These are phyloP conservation scores for Cornus controversa DNA, from an alignment of 148 eudicot genomes.

Conservation along the genomic window DNA sequence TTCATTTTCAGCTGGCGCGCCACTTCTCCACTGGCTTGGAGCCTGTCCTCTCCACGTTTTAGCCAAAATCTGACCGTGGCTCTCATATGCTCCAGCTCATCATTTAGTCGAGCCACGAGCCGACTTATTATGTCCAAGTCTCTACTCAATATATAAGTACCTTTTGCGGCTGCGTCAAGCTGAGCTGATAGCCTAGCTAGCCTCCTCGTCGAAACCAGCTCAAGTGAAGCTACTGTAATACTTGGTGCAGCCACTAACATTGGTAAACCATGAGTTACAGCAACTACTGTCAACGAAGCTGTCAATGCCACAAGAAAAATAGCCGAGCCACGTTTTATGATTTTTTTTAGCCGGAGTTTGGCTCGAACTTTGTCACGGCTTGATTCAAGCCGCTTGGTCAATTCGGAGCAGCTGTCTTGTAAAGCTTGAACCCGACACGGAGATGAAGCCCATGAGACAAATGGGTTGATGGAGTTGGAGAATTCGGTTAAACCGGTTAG, in stretches of 20 bases:
- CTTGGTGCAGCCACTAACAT: conserved; percentile 56
- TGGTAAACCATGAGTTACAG: conserved; percentile 56
- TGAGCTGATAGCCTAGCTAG: conserved; percentile 49
- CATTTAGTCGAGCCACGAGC: conserved; percentile 63
- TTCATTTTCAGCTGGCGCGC: conserved; percentile 51
- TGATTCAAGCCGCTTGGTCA: conserved; percentile 67
- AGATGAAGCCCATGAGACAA: conserved; percentile 39
- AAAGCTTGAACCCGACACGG: conserved; percentile 33
- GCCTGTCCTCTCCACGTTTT: conserved; percentile 40
- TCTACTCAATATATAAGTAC: conserved; percentile 68
- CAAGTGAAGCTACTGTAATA: conserved; percentile 25
- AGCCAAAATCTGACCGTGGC: conserved; percentile 53
- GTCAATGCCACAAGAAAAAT: conserved; percentile 46
- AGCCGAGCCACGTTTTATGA: conserved; percentile 50
- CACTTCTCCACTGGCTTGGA: conserved; percentile 59
- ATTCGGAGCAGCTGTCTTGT: conserved; percentile 39
- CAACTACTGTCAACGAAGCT: conserved; percentile 41
- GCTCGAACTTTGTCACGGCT: conserved; percentile 50
- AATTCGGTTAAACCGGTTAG: conserved; percentile 39
- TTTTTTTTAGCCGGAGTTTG: conserved; percentile 33
- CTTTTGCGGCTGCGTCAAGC: conserved; percentile 70
- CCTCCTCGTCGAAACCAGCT: conserved; percentile 27
- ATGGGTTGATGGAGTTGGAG: conserved; percentile 51
- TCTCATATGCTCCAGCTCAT: conserved; percentile 70
- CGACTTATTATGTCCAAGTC: conserved; percentile 86